Conservation (phyloP, 1,284 basidiomycete genomes). For the Ceratorhiza oryzae-sativae region DNA sequence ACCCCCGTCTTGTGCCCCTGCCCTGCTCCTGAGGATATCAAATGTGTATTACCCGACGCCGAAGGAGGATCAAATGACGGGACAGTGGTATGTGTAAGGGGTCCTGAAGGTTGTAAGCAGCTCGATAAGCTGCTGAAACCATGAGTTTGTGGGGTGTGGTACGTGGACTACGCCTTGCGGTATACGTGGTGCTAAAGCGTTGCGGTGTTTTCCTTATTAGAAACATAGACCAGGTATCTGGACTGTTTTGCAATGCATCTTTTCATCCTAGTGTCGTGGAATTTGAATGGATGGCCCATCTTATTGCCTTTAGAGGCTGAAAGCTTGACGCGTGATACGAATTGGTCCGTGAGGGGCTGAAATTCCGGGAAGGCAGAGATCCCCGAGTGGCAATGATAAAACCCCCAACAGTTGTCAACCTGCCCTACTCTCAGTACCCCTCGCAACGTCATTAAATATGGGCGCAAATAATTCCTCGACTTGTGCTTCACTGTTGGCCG, state of each 20-base stretch:
- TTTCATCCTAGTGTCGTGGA: neutral
- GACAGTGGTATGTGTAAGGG: constrained; percentile 42
- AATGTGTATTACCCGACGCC: constrained; percentile 42
- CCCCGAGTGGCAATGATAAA: constrained; percentile 19
- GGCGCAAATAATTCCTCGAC: neutral
- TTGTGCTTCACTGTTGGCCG: constrained; percentile 2
- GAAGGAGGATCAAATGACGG: constrained; percentile 38
- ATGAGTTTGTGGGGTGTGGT: constrained; percentile 12
- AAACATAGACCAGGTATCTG: neutral
- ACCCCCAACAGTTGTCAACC: neutral
- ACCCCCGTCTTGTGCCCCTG: constrained; percentile 42
- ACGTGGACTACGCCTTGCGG: neutral
- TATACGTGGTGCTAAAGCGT: neutral
- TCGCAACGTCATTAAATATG: neutral
- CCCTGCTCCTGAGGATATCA: constrained; percentile 42
- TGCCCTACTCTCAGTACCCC: neutral
- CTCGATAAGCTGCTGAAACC: constrained; percentile 39
- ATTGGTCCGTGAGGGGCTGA: neutral
- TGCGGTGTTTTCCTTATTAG: neutral
- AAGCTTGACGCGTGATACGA: neutral
- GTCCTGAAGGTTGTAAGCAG: constrained; percentile 37
- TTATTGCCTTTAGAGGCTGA: neutral
- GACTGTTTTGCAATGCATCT: neutral
- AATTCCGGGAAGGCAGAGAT: constrained; percentile 6
- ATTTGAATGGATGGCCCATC: neutral